Percentiles rank a stretch among this genome's conserved stretches.
Conservation (phyloP, 1,284 basidiomycete species). For the Malassezia obtusa region DNA sequence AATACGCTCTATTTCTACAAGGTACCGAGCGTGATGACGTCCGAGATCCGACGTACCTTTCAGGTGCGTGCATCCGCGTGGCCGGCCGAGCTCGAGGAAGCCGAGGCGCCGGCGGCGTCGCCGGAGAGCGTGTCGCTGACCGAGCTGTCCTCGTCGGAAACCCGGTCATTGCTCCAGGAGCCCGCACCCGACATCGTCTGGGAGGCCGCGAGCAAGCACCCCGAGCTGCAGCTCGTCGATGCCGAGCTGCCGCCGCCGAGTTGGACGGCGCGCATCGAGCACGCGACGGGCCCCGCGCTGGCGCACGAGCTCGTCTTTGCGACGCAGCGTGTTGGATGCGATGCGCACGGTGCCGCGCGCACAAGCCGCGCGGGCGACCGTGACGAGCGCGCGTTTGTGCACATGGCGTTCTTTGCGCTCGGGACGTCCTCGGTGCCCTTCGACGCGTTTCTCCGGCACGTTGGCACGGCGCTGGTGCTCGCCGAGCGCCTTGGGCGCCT, state of each 20-base stretch:
- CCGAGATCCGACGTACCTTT: slow-evolving; percentile 29
- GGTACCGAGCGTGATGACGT: slow-evolving; percentile 30
- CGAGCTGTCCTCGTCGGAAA: background rate
- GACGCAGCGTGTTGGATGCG: slow-evolving; percentile 19
- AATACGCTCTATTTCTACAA: slow-evolving; percentile 43
- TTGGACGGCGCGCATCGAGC: slow-evolving; percentile 32
- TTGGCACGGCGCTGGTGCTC: background rate
- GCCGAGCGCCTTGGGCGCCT: background rate
- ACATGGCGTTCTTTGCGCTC: slow-evolving; percentile 12
- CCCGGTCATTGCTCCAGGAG: background rate
- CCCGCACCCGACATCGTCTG: slow-evolving; percentile 8
- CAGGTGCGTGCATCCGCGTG: slow-evolving; percentile 8
- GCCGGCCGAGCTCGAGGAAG: background rate
- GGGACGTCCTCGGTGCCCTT: slow-evolving; percentile 5
- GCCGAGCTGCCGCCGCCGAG: slow-evolving; percentile 17
- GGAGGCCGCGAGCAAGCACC: slow-evolving; percentile 26
- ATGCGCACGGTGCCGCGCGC: background rate
- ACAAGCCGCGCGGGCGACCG: background rate
- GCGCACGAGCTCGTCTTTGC: slow-evolving; percentile 42
- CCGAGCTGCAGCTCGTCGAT: slow-evolving; percentile 25
- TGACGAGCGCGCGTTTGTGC: slow-evolving; percentile 14
- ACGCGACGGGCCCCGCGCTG: slow-evolving; percentile 29
- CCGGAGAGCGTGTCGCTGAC: background rate
- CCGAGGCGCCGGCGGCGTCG: background rate
- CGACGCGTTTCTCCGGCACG: slow-evolving; percentile 4